phyloP scores from a whole-genome alignment of 129 eudicot genomes.

The Tagetes patula region DNA sequence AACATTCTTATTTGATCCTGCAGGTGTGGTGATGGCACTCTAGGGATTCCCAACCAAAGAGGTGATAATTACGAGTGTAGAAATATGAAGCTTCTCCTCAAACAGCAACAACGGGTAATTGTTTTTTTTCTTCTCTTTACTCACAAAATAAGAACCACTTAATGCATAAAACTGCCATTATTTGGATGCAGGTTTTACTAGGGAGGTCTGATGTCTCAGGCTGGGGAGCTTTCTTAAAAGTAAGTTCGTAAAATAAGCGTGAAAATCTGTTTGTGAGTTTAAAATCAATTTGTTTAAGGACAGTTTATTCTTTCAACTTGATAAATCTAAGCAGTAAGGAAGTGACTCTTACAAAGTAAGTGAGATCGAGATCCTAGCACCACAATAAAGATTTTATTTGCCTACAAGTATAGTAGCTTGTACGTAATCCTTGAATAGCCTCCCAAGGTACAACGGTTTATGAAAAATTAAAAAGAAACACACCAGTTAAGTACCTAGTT shows the following conservation, averaged over 20 bases:
- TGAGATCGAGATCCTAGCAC: not conserved
- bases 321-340: not conserved
- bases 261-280: not conserved
- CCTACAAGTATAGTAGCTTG: not conserved
- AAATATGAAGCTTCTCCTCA: constrained; percentile 97
- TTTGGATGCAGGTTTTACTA: constrained; percentile 57
- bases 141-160: not conserved
- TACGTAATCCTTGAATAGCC: constrained; percentile 5
- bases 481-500: not conserved
- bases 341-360: not conserved
- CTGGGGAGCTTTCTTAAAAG: constrained; percentile 98
- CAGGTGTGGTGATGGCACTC: constrained; percentile 97
- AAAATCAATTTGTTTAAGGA: not conserved
- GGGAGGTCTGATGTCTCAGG: constrained; percentile 93
- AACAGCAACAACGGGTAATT: constrained; percentile 86
- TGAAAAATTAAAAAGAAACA: not conserved
- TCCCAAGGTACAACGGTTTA: not conserved
- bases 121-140: not conserved
- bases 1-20: constrained; percentile 31
- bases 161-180: constrained; percentile 3
- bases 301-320: not conserved
- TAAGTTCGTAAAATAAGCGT: constrained; percentile 22
- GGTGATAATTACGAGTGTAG: constrained; percentile 86
- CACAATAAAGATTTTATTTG: not conserved
- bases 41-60: constrained; percentile 76